These are phyloP conservation scores for Ailanthus altissimus DNA, from an alignment of 345 rosid species.

Conservation along the genomic window DNA sequence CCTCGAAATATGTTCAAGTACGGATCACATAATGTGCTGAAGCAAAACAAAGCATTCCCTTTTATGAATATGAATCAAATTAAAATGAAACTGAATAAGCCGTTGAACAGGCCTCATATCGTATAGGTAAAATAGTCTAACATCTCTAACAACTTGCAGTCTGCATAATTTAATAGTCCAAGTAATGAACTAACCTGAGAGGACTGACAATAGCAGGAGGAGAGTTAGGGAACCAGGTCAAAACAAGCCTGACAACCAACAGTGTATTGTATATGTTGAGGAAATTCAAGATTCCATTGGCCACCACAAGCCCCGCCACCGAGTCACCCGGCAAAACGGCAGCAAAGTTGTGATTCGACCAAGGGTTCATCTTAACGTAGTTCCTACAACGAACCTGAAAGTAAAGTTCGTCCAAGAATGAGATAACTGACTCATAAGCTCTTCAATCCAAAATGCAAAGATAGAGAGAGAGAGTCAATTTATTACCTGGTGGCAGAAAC, in stretches of 20 bases:
- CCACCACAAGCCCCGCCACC: conserved; percentile 82
- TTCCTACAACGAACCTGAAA: conserved; percentile 51
- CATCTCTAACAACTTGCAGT: background rate
- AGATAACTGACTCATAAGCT: background rate
- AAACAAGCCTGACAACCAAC: conserved; percentile 76
- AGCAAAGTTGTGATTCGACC: conserved; percentile 69
- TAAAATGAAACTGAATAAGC: background rate
- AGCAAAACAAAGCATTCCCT: conserved; percentile 7
- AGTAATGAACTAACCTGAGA: conserved; percentile 55
- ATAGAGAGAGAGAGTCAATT: background rate
- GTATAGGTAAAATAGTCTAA: background rate
- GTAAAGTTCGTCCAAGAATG: background rate
- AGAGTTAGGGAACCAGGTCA: conserved; percentile 95
- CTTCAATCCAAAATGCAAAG: background rate
- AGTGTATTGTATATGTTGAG: conserved; percentile 80
- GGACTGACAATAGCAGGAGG: conserved; percentile 96
- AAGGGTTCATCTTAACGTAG: conserved; percentile 29
- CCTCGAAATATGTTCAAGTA: conserved; percentile 96
- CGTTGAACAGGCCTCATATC: background rate
- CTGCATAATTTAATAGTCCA: conserved; percentile 2
- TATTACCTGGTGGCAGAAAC: conserved; percentile 17
- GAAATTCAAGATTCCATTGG: conserved; percentile 77
- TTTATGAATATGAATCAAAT: background rate
- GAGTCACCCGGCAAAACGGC: conserved; percentile 91
- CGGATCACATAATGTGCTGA: conserved; percentile 88